phyloP scores from a whole-genome alignment of 2,329 filamentous ascomycete species.

The Cadophora luteo-olivacea region DNA sequence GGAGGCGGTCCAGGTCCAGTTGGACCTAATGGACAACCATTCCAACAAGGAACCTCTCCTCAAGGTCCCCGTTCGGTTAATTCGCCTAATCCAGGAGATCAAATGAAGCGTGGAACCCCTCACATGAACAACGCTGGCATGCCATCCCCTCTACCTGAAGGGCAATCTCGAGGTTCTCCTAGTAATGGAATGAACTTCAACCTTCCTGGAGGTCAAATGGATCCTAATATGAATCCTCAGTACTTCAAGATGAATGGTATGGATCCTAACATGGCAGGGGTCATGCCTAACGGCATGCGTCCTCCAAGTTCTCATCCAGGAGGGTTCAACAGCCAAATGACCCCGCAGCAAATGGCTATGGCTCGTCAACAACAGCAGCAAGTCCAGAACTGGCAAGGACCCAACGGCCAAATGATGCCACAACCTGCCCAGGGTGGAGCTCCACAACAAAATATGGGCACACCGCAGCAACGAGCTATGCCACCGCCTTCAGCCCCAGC shows the following conservation, averaged over 20 bases:
- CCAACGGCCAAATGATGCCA: conserved; percentile 54
- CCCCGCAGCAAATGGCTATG: conserved; percentile 58
- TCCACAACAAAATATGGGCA: conserved; percentile 54
- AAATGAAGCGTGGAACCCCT: conserved; percentile 79
- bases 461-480: conserved; percentile 76
- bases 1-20: conserved; percentile 60
- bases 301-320: conserved; percentile 73
- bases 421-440: conserved; percentile 50
- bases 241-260: conserved; percentile 63
- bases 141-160: conserved; percentile 75
- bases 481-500: conserved; percentile 68
- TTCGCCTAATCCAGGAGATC: conserved; percentile 78
- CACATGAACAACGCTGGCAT: conserved; percentile 74
- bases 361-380: conserved; percentile 53
- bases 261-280: conserved; percentile 60
- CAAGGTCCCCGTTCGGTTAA: conserved; percentile 70
- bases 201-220: conserved; percentile 59
- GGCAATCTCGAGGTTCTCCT: conserved; percentile 71
- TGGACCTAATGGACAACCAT: conserved; percentile 65
- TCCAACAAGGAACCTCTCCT: conserved; percentile 73
- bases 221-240: conserved; percentile 64
- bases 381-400: conserved; percentile 44
- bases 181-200: conserved; percentile 69
- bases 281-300: conserved; percentile 70
- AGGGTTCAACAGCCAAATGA: conserved; percentile 56